Base-by-base conservation (phyloP, 345 rosid genomes). In the Sisymbrium irio region DNA sequence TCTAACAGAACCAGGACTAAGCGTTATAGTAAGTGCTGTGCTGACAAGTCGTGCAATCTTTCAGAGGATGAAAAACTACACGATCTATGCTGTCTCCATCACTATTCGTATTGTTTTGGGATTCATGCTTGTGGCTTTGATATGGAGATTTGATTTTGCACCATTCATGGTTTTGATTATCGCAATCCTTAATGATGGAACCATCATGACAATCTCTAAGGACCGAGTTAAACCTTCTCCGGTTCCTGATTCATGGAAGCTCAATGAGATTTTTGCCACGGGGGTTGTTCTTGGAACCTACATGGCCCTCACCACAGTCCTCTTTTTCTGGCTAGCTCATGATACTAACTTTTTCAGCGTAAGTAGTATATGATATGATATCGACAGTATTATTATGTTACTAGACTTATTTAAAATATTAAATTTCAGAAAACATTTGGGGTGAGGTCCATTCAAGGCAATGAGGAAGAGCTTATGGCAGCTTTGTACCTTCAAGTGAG, bases 51-150 rank as follows among this genome's bases (percentile, higher is more conserved):
- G 97, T 56, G 91, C 89, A 40, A 88, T 90, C 77, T 90, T 90
- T 82, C 97, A 90, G 64, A 88, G 94, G 78, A 90, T 90, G 97
- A 90, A 90, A 83, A 90, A 90, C 85, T 90, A 90, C 90, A 90
- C 94, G 54, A 90, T 90, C 59, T 88, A 90, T 46, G 97, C 94
- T 0, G 94, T 90, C 51, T 90, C 97, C 50, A 90, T 90, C 75
- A 90, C 97, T 28, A 90, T 88, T 39, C 91, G 97, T 75, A 85
- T 90, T 45, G 94, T 90, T 75, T 45, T 90, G 19, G 97, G 97
- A 25, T 90, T 90, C 83, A 66, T 90, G 81, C 87, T 90, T 14
- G 70, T 90, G 27, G 91, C 93, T 67, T 83, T 90, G 39, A 82
- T 85, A 45, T 90, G 94, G 97, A 73, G 82, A 80, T 90, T 90